These are phyloP conservation scores for Candida labiduridarum DNA, from an alignment of 1,139 yeast species.

Conservation along the genomic window DNA sequence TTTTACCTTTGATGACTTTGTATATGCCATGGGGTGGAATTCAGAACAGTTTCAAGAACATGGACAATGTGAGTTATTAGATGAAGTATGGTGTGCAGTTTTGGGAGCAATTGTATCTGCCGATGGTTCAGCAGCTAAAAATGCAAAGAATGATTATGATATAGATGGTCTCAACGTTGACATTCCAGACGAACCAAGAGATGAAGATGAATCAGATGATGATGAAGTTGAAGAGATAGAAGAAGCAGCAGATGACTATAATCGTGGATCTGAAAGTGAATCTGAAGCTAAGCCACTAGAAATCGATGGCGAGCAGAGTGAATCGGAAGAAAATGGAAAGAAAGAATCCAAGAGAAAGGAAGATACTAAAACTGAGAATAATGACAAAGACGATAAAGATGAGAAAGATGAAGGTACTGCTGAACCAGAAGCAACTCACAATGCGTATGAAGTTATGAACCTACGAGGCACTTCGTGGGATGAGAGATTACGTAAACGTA, in stretches of 20 bases:
- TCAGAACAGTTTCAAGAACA: conserved; percentile 42
- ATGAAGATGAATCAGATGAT: conserved; percentile 19
- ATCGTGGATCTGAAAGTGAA: conserved; percentile 30
- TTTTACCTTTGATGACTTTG: conserved; percentile 78
- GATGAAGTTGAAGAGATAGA: conserved; percentile 18
- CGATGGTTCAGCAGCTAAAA: conserved; percentile 30
- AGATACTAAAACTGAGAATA: conserved; percentile 30
- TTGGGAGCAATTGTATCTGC: conserved; percentile 49
- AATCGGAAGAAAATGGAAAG: conserved; percentile 17
- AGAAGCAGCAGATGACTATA: conserved; percentile 19
- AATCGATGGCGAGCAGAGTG: conserved; percentile 30
- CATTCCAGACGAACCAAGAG: conserved; percentile 38
- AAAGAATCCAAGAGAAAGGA: conserved; percentile 19
- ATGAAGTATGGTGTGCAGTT: conserved; percentile 73
- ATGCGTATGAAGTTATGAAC: conserved; percentile 59
- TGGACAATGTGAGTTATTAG: conserved; percentile 58
- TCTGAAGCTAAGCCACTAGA: conserved; percentile 24
- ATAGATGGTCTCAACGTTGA: conserved; percentile 39
- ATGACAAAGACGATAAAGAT: conserved; percentile 21
- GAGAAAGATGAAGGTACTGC: conserved; percentile 23
- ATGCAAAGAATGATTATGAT: conserved; percentile 25
- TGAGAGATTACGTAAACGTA: conserved; percentile 71
- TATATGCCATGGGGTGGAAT: conserved; percentile 64
- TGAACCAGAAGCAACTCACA: conserved; percentile 33
- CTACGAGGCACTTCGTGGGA: conserved; percentile 74